Percentiles rank a stretch among this genome's conserved stretches.
These are phyloP conservation scores for Termitomyces sp. DNA, from an alignment of 768 basidiomycete genomes.

Conservation along the genomic window DNA sequence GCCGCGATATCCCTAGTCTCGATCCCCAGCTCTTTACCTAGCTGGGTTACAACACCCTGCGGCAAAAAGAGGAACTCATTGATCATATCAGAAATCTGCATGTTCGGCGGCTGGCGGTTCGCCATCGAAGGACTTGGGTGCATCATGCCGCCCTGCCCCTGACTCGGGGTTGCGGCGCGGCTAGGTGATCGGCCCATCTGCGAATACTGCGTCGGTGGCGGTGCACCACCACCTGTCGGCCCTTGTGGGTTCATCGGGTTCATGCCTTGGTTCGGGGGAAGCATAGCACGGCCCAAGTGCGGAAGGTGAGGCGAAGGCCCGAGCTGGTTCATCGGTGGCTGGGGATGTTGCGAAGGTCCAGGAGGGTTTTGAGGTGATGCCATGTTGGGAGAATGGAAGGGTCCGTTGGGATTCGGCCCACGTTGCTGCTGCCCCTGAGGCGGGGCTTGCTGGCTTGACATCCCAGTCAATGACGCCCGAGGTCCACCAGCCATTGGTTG, in stretches of 20 bases:
- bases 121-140: slow-evolving; percentile 57
- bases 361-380: slow-evolving; percentile 48
- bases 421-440: slow-evolving; percentile 31
- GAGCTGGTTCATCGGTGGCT: slow-evolving; percentile 42
- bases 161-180: slow-evolving; percentile 34
- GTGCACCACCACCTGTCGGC: slow-evolving; percentile 20
- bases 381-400: slow-evolving; percentile 64
- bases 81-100: slow-evolving; percentile 23
- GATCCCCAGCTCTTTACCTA: slow-evolving; percentile 13
- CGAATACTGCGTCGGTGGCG: slow-evolving; percentile 35
- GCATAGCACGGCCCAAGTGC: slow-evolving; percentile 37
- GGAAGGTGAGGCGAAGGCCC: slow-evolving; percentile 47
- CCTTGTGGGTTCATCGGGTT: slow-evolving; percentile 30
- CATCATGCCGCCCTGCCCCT: slow-evolving; percentile 29
- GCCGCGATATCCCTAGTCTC: slow-evolving; percentile 8
- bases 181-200: slow-evolving; percentile 53
- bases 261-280: slow-evolving; percentile 39
- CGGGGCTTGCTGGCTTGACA: slow-evolving; percentile 13
- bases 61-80: slow-evolving; percentile 39
- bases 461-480: slow-evolving; percentile 16
- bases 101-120: slow-evolving; percentile 30
- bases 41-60: slow-evolving; percentile 17
- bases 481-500: slow-evolving; percentile 11
- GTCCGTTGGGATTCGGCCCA: slow-evolving; percentile 42
- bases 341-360: slow-evolving; percentile 19